Base-by-base conservation (phyloP, 2,329 filamentous ascomycete genomes). In the Zymoseptoria tritici region DNA sequence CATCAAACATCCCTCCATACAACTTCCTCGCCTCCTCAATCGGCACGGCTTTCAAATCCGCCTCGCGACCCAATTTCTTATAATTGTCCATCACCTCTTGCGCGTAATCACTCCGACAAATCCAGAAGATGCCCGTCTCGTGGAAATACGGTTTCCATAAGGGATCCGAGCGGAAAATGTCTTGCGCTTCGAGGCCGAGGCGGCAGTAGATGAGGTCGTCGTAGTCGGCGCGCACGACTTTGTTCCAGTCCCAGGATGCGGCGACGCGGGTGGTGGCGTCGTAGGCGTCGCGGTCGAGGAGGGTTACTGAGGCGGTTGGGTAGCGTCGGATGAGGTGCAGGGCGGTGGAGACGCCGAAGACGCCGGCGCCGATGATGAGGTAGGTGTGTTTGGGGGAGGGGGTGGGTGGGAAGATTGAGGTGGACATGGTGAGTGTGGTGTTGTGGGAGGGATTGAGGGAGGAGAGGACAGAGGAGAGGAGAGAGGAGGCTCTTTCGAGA, bases 171-270 rank as follows among this genome's bases (percentile, higher is more conserved):
- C 79, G 78, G 78, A 85, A 90, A 0, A 83, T 73, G 56, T 85
- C 81, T 67, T 86, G 83, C 0, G 87, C 83, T 73, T 89, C 85
- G 26, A 88, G 78, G 0, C 82, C 87, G 20, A 90, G 78, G 55
- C 80, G 73, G 71, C 82, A 85, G 76, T 90, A 89, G 16, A 84
- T 72, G 1, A 82, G 74, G 66, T 87, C 83, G 58, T 82, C 78
- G 74, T 89, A 89, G 71, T 89, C 86, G 54, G 85, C 84, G 59
- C 86, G 84, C 16, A 89, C 80, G 26, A 88, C 85, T 72, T 89
- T 89, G 76, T 88, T 89, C 81, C 85, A 85, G 74, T 90, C 87
- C 77, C 84, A 87, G 0, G 87, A 89, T 0, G 87, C 87, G 31
- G 85, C 86, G 29, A 76, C 69, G 46, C 70, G 68, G 36, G 60